Conservation (phyloP, 2,329 filamentous ascomycete genomes). For the Paracamarosporium sp. region DNA sequence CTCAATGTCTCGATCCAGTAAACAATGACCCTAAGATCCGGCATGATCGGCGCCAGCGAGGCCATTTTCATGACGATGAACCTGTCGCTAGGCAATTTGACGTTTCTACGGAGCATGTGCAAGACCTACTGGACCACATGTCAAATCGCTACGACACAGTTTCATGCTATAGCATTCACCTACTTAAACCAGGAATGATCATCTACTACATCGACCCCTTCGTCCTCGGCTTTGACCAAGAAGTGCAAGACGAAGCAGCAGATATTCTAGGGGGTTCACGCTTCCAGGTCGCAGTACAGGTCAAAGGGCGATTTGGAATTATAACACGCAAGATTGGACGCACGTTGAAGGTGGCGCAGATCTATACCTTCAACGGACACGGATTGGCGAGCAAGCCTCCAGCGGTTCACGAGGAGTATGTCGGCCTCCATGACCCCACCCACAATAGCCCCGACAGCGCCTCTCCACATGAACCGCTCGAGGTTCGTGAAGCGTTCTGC, state of each 20-base stretch:
- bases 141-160: slow-evolving; percentile 11
- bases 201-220: slow-evolving; percentile 18
- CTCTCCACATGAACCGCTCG: slow-evolving; percentile 8
- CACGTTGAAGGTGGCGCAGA: slow-evolving; percentile 9
- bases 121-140: slow-evolving; percentile 12
- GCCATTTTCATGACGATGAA: background rate
- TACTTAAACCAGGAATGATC: slow-evolving; percentile 15
- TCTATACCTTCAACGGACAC: slow-evolving; percentile 11
- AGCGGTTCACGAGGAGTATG: slow-evolving; percentile 14
- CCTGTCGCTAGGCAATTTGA: slow-evolving; percentile 11
- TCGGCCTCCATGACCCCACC: slow-evolving; percentile 1
- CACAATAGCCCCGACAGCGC: background rate
- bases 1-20: background rate
- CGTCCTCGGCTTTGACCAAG: background rate
- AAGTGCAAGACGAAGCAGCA: background rate
- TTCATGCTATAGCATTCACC: slow-evolving; percentile 10
- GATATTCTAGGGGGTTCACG: background rate
- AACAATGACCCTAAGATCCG: background rate
- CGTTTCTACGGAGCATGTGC: slow-evolving; percentile 3
- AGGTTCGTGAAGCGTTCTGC: slow-evolving; percentile 5
- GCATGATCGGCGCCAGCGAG: background rate
- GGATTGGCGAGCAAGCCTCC: slow-evolving; percentile 10
- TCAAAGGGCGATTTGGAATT: slow-evolving; percentile 20
- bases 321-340: slow-evolving; percentile 8
- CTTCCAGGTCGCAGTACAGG: background rate